Conservation (phyloP, 2,329 filamentous ascomycete genomes). For the Alternaria longipes region DNA sequence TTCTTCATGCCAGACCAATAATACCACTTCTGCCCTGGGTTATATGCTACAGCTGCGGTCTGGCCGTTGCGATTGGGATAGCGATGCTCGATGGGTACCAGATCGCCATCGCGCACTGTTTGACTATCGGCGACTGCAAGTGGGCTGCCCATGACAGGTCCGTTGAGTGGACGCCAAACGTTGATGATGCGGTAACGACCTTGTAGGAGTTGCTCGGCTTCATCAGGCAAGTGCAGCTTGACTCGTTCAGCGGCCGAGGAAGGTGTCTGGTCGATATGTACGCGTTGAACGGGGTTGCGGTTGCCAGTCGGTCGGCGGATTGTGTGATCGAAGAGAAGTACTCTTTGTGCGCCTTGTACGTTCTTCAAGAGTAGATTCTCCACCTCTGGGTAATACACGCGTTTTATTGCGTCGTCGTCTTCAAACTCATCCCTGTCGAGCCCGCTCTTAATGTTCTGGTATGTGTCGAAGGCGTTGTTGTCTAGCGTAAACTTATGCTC, state of each 20-base stretch:
- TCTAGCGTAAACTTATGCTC: conserved; percentile 75
- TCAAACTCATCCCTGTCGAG: conserved; percentile 66
- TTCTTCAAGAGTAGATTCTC: conserved; percentile 73
- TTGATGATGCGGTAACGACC: conserved; percentile 85
- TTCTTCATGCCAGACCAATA: conserved; percentile 82
- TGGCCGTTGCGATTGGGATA: conserved; percentile 77
- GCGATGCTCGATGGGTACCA: conserved; percentile 77
- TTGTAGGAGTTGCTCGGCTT: conserved; percentile 71
- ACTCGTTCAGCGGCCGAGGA: conserved; percentile 73
- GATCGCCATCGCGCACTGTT: conserved; percentile 67
- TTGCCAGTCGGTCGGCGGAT: conserved; percentile 73
- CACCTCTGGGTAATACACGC: conserved; percentile 85
- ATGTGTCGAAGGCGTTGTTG: conserved; percentile 76
- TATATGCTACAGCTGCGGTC: conserved; percentile 74
- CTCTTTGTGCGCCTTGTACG: conserved; percentile 70
- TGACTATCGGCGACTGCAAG: conserved; percentile 66
- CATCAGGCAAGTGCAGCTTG: conserved; percentile 69
- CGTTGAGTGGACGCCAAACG: conserved; percentile 77
- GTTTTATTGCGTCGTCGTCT: conserved; percentile 73
- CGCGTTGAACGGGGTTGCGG: conserved; percentile 74
- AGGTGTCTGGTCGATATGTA: conserved; percentile 86
- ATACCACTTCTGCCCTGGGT: conserved; percentile 73
- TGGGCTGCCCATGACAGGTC: conserved; percentile 65
- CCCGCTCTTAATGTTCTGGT: conserved; percentile 66
- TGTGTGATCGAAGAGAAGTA: conserved; percentile 88